phyloP scores from a whole-genome alignment of 192 early-diverging fungal genomes.

The Haplosporangium gracile region DNA sequence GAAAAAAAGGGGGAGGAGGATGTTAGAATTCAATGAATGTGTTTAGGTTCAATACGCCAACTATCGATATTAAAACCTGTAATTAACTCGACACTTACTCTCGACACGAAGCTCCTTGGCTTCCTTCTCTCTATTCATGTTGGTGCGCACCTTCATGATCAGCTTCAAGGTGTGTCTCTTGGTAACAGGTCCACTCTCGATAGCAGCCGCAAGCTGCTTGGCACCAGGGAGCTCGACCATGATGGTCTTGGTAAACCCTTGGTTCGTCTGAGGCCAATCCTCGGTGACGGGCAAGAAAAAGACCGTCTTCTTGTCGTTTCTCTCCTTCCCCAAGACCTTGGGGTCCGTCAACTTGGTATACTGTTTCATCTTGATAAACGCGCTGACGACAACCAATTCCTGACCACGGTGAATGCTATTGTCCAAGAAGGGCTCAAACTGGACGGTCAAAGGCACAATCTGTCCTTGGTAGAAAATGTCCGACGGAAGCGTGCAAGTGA shows the following conservation, averaged over 20 bases:
- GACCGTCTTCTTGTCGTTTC: conserved; percentile 29
- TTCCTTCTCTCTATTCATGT: conserved; percentile 5
- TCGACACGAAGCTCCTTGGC: conserved; percentile 39
- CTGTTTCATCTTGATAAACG: conserved; percentile 41
- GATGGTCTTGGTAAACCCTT: conserved; percentile 36
- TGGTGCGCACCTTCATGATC: conserved; percentile 46
- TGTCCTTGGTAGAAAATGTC: conserved; percentile 46
- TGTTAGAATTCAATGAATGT: background rate
- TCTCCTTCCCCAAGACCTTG: background rate
- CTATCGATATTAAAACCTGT: background rate
- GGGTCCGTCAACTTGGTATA: conserved; percentile 30
- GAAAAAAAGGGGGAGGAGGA: background rate
- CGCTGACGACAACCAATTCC: conserved; percentile 27
- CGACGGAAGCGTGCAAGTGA: conserved; percentile 30
- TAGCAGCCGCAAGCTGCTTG: conserved; percentile 16
- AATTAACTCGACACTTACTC: conserved; percentile 29
- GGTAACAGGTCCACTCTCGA: conserved; percentile 21
- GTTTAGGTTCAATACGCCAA: background rate
- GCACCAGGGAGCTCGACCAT: conserved; percentile 37
- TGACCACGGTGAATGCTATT: conserved; percentile 22
- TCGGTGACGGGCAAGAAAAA: conserved; percentile 23
- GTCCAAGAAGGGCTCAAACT: conserved; percentile 24
- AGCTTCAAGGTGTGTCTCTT: conserved; percentile 43
- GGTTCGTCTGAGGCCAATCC: conserved; percentile 25
- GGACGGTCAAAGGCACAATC: conserved; percentile 24